A percentile compares a stretch with the other conserved stretches of the same genome.
These are phyloP conservation scores for Coemansia sp. DNA, from an alignment of 192 early-diverging fungal species.

Conservation along the genomic window DNA sequence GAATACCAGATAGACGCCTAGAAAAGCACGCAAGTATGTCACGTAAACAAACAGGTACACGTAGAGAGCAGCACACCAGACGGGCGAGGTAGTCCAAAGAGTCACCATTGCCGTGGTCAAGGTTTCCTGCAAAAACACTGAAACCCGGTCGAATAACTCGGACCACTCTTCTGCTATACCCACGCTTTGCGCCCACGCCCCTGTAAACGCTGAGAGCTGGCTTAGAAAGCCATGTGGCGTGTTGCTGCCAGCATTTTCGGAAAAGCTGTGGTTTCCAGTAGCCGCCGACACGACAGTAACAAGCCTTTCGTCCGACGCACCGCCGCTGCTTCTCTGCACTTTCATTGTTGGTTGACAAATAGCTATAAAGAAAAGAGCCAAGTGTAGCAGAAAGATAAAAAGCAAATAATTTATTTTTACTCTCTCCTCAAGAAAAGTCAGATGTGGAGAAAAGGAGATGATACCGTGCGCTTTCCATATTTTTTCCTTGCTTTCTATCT, in stretches of 20 bases:
- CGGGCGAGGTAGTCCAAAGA: constrained; percentile 40
- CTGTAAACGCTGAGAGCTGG: constrained; percentile 7
- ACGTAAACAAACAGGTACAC: constrained; percentile 62
- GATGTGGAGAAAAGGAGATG: not conserved
- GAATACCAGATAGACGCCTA: constrained; percentile 78
- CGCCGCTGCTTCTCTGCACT: not conserved
- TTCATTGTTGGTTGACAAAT: not conserved
- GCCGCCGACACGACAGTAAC: not conserved
- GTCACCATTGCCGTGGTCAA: constrained; percentile 50
- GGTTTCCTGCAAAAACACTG: constrained; percentile 26
- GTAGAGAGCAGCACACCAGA: constrained; percentile 59
- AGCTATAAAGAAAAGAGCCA: not conserved
- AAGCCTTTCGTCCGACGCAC: not conserved
- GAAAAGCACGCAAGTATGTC: constrained; percentile 58
- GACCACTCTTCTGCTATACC: constrained; percentile 30
- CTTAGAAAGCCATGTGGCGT: constrained; percentile 1
- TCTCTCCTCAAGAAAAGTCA: not conserved
- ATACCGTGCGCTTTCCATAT: not conserved
- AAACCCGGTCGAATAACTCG: constrained; percentile 15
- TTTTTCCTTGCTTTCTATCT: too few species aligned
- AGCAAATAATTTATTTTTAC: not conserved
- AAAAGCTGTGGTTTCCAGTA: not conserved
- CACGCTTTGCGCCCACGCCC: constrained; percentile 4
- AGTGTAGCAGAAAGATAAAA: not conserved
- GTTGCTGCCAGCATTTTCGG: not conserved